Conservation (phyloP, 106 monocot species). For the Amphibolis antarctica region DNA sequence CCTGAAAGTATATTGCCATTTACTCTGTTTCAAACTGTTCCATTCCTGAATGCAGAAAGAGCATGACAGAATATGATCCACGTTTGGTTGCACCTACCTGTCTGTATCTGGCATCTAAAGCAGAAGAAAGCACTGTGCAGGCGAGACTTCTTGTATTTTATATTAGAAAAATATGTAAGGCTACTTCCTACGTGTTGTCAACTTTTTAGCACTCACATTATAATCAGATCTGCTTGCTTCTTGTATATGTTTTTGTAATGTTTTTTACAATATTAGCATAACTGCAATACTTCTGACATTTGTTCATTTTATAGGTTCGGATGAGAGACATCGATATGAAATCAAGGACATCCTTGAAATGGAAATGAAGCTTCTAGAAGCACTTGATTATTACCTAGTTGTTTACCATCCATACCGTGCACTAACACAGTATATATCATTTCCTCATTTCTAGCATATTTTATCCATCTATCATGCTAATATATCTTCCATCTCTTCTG, state of each 20-base stretch:
- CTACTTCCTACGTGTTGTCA: neutral
- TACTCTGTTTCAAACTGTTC: too few species aligned
- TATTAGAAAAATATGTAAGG: slow-evolving; percentile 76
- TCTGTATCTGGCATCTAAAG: slow-evolving; percentile 95
- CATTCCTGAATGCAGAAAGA: slow-evolving; percentile 45
- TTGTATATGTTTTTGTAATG: neutral
- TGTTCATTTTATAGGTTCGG: slow-evolving; percentile 30
- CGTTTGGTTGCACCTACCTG: slow-evolving; percentile 92
- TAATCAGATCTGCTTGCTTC: neutral
- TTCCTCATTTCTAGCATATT: neutral
- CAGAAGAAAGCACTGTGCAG: slow-evolving; percentile 98
- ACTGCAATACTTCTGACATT: neutral
- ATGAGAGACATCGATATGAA: slow-evolving; percentile 87
- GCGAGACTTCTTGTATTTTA: slow-evolving; percentile 94
- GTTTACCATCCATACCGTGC: slow-evolving; percentile 97
- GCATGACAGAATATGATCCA: slow-evolving; percentile 96
- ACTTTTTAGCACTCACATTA: neutral
- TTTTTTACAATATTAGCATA: neutral
- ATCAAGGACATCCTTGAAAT: slow-evolving; percentile 99
- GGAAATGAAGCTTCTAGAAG: slow-evolving; percentile 99
- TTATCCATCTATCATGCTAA: neutral
- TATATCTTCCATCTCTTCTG: too few species aligned
- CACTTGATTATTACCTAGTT: slow-evolving; percentile 97
- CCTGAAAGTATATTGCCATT: too few species aligned
- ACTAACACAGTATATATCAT: slow-evolving; percentile 62